Conservation (phyloP, 169 alveolate species). For the Eimeria nieschulzi region DNA sequence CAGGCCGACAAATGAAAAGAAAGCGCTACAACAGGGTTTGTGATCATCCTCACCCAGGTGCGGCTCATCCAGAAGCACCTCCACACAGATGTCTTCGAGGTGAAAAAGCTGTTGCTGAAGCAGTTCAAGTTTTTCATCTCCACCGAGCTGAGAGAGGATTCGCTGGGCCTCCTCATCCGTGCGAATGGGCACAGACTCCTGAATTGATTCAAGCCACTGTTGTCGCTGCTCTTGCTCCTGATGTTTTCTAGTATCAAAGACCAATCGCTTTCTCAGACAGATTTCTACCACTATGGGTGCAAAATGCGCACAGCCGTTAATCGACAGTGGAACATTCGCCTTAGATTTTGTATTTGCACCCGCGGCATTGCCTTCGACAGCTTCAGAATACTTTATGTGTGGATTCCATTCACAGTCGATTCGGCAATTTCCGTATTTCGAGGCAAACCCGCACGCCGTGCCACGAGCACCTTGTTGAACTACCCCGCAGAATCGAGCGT, state of each 20-base stretch:
- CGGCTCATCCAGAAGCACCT: slow-evolving; percentile 58
- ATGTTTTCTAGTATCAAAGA: not conserved
- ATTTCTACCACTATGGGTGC: not conserved
- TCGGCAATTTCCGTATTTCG: slow-evolving; percentile 37
- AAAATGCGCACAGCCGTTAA: not conserved
- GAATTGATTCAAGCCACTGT: not conserved
- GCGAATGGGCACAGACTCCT: not conserved
- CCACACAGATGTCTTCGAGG: slow-evolving; percentile 57
- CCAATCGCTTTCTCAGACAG: not conserved
- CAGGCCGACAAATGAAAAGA: not conserved
- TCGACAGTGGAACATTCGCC: not conserved
- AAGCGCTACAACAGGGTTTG: not conserved
- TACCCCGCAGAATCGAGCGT: slow-evolving; percentile 42
- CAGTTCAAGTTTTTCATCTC: slow-evolving; percentile 6
- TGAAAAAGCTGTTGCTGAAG: slow-evolving; percentile 14
- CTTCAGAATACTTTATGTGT: not conserved
- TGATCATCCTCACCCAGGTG: slow-evolving; percentile 22
- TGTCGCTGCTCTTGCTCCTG: not conserved
- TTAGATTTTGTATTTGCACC: not conserved
- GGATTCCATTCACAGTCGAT: not conserved
- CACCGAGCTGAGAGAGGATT: slow-evolving; percentile 13
- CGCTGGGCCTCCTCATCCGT: slow-evolving; percentile 4
- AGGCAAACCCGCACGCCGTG: slow-evolving; percentile 47
- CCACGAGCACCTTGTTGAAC: slow-evolving; percentile 55
- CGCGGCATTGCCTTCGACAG: not conserved